Evolutionary conservation across 2,329 filamentous ascomycete genomes (phyloP).

Genomic region (Aspergillus sp.): DNA sequence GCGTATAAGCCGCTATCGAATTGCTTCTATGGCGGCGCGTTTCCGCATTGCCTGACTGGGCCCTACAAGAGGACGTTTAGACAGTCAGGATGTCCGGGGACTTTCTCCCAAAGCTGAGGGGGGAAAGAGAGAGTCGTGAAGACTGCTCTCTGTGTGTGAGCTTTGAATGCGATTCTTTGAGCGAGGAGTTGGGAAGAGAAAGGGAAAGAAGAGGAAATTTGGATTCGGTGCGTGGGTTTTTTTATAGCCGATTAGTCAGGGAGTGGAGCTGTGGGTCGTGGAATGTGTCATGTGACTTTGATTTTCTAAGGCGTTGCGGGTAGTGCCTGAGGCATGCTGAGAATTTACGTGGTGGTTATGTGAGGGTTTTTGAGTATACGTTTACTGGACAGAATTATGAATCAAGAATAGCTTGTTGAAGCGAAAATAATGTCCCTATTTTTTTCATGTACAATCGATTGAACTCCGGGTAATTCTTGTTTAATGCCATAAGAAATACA

Average conservation of each 20-base stretch:
- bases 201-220: slow-evolving; percentile 34
- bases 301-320: not conserved
- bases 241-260: slow-evolving; percentile 19
- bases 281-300: not conserved
- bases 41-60: slow-evolving; percentile 71
- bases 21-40: slow-evolving; percentile 99
- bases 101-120: slow-evolving; percentile 97
- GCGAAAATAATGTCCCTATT: not conserved
- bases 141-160: slow-evolving; percentile 79
- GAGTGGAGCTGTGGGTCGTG: slow-evolving; percentile 7
- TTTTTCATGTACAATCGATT: slow-evolving; percentile 11
- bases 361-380: not conserved
- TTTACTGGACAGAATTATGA: not conserved
- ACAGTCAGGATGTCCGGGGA: slow-evolving; percentile 84
- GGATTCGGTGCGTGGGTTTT: slow-evolving; percentile 19
- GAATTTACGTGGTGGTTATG: not conserved
- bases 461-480: slow-evolving; percentile 11
- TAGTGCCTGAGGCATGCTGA: not conserved
- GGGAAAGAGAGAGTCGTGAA: slow-evolving; percentile 42
- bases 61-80: slow-evolving; percentile 25
- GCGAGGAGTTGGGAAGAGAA: slow-evolving; percentile 74
- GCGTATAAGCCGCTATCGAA: slow-evolving; percentile 74
- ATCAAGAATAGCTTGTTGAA: not conserved
- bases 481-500: slow-evolving; percentile 17
- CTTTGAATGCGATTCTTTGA: slow-evolving; percentile 99